Conservation (phyloP, 805 yeast species). For the Isabelozyma gotoi region DNA sequence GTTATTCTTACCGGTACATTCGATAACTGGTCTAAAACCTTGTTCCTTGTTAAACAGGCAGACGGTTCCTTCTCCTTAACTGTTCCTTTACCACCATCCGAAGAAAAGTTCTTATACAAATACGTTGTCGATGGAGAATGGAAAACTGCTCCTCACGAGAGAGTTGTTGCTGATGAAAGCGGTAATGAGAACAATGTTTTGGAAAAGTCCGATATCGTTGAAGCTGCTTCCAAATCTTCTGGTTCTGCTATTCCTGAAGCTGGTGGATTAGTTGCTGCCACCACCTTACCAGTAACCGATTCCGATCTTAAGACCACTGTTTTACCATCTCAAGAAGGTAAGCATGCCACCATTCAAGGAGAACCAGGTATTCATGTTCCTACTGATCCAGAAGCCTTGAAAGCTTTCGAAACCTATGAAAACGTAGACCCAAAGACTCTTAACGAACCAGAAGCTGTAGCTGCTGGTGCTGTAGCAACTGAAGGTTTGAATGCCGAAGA, state of each 20-base stretch:
- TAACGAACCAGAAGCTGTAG: conserved; percentile 37
- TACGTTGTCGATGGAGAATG: conserved; percentile 73
- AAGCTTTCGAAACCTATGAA: conserved; percentile 60
- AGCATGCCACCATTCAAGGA: conserved; percentile 46
- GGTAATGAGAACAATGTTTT: conserved; percentile 56
- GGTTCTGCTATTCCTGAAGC: conserved; percentile 33
- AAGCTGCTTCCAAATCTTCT: conserved; percentile 9
- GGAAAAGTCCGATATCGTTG: conserved; percentile 32
- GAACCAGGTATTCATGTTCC: conserved; percentile 79
- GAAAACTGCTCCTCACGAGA: conserved; percentile 42
- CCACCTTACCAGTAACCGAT: conserved; percentile 44
- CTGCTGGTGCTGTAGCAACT: conserved; percentile 11
- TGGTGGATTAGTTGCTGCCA: conserved; percentile 22
- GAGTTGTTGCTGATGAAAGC: conserved; percentile 44
- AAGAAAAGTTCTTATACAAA: conserved; percentile 48
- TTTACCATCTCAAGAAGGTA: conserved; percentile 44
- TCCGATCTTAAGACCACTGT: conserved; percentile 36
- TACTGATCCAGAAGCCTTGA: conserved; percentile 57
- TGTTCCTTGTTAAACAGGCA: conserved; percentile 58
- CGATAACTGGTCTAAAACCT: conserved; percentile 62
- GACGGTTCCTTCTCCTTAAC: conserved; percentile 62
- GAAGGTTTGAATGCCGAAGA: conserved; percentile 33
- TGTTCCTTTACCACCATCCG: conserved; percentile 51
- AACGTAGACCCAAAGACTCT: conserved; percentile 50
- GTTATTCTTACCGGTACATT: conserved; percentile 72